These are phyloP conservation scores for Cutaneotrichosporon cavernicola DNA, from an alignment of 1,284 basidiomycete genomes.

Conservation along the genomic window DNA sequence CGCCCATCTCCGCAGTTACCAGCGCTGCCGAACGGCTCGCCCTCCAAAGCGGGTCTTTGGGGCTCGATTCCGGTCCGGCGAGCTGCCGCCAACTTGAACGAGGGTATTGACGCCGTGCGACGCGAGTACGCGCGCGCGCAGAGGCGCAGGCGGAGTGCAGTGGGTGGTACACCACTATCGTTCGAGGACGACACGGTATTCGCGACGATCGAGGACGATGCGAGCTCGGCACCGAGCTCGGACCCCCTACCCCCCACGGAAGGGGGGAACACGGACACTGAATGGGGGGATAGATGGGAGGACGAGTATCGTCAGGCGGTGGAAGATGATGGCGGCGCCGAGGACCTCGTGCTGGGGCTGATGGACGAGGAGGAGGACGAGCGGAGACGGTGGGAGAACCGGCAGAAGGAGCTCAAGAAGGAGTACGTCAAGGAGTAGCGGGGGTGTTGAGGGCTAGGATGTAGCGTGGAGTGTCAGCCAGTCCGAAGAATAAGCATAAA, in stretches of 20 bases:
- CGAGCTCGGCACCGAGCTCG: slow-evolving; percentile 34
- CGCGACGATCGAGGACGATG: slow-evolving; percentile 22
- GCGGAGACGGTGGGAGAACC: slow-evolving; percentile 33
- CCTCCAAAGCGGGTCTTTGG: slow-evolving; percentile 32
- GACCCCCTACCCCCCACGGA: slow-evolving; percentile 33
- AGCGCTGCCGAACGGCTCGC: slow-evolving; percentile 70
- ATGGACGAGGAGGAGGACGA: slow-evolving; percentile 53
- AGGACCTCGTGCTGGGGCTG: slow-evolving; percentile 50
- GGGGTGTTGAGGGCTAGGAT: not conserved
- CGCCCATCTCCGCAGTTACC: slow-evolving; percentile 61
- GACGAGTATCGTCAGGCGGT: slow-evolving; percentile 49
- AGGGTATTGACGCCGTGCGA: slow-evolving; percentile 43
- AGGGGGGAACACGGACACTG: slow-evolving; percentile 3
- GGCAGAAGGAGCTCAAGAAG: slow-evolving; percentile 6
- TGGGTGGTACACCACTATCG: slow-evolving; percentile 30
- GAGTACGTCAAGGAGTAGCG: not conserved
- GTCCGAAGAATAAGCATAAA: not conserved
- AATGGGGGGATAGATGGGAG: slow-evolving; percentile 35
- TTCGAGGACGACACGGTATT: slow-evolving; percentile 51
- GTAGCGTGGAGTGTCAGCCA: not conserved
- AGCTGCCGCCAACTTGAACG: slow-evolving; percentile 42
- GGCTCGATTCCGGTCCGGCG: slow-evolving; percentile 44
- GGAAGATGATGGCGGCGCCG: slow-evolving; percentile 49
- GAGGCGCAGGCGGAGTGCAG: slow-evolving; percentile 22
- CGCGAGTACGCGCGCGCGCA: slow-evolving; percentile 43